These are phyloP conservation scores for Fagopyrum esculentum DNA, from an alignment of 148 eudicot species.

Conservation along the genomic window DNA sequence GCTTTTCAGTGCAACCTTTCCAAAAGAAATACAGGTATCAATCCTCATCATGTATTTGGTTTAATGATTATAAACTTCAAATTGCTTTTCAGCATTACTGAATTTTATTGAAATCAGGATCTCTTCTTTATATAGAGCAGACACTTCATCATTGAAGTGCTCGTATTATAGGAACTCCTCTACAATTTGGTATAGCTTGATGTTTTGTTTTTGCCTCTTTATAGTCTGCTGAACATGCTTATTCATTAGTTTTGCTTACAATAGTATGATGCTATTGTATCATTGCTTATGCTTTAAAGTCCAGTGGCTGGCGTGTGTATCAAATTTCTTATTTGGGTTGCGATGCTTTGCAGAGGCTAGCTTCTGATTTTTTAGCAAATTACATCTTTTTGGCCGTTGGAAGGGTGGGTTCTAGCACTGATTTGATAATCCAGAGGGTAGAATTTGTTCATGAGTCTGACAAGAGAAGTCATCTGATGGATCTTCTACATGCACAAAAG, in stretches of 20 bases:
- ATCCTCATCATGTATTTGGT: not conserved
- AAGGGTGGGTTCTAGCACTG: conserved; percentile 81
- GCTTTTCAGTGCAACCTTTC: conserved; percentile 94
- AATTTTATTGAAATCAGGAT: not conserved
- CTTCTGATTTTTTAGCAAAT: conserved; percentile 66
- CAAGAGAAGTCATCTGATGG: conserved; percentile 82
- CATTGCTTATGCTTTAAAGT: not conserved
- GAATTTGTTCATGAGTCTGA: conserved; percentile 68
- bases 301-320: not conserved
- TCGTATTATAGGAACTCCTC: not conserved
- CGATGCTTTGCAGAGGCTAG: conserved; percentile 58
- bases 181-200: not conserved
- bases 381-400: conserved; percentile 81
- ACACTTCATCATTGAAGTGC: not conserved
- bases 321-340: conserved; percentile 10
- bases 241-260: not conserved
- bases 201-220: conserved; percentile 1
- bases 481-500: conserved; percentile 72
- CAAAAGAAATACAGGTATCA: conserved; percentile 83
- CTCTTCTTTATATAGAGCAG: not conserved
- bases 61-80: not conserved
- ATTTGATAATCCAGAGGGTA: conserved; percentile 67
- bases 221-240: not conserved
- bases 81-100: not conserved
- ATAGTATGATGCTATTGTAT: not conserved